Evolutionary conservation across 2,329 filamentous ascomycete genomes (phyloP).

Genomic region (Camillea tinctor): DNA sequence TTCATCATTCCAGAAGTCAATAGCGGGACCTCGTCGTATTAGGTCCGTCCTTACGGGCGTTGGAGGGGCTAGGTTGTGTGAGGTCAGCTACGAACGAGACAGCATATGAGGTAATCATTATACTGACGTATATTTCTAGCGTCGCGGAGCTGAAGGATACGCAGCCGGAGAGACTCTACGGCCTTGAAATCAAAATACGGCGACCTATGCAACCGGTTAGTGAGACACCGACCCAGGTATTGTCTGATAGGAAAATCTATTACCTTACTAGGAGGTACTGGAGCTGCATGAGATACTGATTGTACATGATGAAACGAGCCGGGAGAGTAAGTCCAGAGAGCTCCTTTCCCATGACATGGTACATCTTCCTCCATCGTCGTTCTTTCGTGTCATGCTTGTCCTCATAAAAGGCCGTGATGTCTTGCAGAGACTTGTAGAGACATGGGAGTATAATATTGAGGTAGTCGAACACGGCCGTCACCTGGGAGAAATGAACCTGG

Average conservation of each 20-base stretch:
- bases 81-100: conserved; percentile 2
- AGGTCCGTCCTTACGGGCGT: conserved; percentile 26
- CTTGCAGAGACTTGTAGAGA: conserved; percentile 49
- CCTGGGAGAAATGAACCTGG: conserved; percentile 48
- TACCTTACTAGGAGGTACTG: conserved; percentile 53
- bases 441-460: conserved; percentile 58
- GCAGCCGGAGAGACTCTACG: conserved; percentile 48
- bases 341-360: conserved; percentile 53
- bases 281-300: conserved; percentile 51
- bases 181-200: conserved; percentile 55
- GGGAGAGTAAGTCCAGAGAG: conserved; percentile 50
- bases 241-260: conserved; percentile 6
- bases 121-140: conserved; percentile 52
- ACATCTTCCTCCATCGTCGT: conserved; percentile 59
- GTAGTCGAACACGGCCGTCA: conserved; percentile 53
- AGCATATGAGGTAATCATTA: conserved; percentile 24
- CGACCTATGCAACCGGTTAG: conserved; percentile 35
- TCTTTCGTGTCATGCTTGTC: conserved; percentile 47
- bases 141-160: conserved; percentile 52
- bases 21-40: conserved; percentile 24
- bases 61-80: conserved; percentile 23
- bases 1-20: conserved; percentile 30
- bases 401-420: conserved; percentile 53
- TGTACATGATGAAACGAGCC: conserved; percentile 55
- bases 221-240: not conserved